Conservation (phyloP, 1,284 basidiomycete species). For the Malassezia vespertilionis region DNA sequence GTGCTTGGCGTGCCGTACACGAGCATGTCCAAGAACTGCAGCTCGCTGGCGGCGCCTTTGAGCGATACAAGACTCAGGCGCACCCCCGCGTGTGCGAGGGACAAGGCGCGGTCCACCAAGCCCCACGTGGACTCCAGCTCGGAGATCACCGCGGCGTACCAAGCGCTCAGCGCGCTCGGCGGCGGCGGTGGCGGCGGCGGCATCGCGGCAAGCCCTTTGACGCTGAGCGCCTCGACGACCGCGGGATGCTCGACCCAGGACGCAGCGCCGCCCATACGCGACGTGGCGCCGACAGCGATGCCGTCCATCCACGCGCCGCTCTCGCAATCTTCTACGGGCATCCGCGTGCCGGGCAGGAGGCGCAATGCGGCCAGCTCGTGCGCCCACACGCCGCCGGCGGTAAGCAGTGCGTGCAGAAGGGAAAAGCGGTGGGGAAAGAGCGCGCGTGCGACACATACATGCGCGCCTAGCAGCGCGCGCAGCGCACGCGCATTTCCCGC, state of each 20-base stretch:
- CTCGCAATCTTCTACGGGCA: conserved; percentile 17
- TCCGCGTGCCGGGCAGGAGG: conserved; percentile 13
- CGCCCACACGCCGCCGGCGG: conserved; percentile 9
- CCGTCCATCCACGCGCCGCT: conserved; percentile 17
- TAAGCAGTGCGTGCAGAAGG: conserved; percentile 13
- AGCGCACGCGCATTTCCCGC: conserved; percentile 14
- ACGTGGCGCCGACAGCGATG: neutral
- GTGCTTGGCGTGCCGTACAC: neutral
- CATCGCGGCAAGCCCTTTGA: neutral
- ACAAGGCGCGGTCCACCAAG: conserved; percentile 9
- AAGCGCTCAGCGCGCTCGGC: conserved; percentile 9
- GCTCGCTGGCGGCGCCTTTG: conserved; percentile 6
- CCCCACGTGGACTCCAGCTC: conserved; percentile 9
- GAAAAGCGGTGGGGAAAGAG: conserved; percentile 14
- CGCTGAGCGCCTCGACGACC: conserved; percentile 1
- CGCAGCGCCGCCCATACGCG: neutral
- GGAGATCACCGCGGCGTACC: conserved; percentile 8
- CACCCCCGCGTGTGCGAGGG: conserved; percentile 10
- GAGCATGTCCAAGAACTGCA: conserved; percentile 8
- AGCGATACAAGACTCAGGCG: conserved; percentile 13
- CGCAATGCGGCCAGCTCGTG: conserved; percentile 7
- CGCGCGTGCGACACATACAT: conserved; percentile 10
- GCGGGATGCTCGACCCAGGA: conserved; percentile 15
- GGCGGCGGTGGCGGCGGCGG: conserved; percentile 3
- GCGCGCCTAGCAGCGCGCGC: conserved; percentile 13